phyloP scores from a whole-genome alignment of 2,329 filamentous ascomycete species.

The Xylariaceae sp. region DNA sequence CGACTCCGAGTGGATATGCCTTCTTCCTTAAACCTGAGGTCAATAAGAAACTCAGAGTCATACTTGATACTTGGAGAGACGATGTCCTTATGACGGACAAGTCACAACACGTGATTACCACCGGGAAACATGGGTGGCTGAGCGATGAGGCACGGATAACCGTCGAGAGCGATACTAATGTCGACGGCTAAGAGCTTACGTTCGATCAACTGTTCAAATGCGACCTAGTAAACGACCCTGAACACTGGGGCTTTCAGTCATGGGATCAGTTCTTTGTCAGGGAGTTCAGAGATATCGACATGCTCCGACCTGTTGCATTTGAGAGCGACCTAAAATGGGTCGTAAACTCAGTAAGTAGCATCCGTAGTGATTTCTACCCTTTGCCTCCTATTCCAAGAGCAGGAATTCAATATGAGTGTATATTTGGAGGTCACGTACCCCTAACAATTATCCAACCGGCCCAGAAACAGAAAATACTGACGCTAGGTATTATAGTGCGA shows the following conservation, averaged over 20 bases:
- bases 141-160: background rate
- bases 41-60: slow-evolving; percentile 53
- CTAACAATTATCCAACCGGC: too few relatives aligned
- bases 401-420: too few relatives aligned
- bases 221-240: slow-evolving; percentile 34
- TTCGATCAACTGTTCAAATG: slow-evolving; percentile 47
- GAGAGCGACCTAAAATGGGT: slow-evolving; percentile 50
- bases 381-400: too few relatives aligned
- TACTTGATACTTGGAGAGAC: slow-evolving; percentile 50
- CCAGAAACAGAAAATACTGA: too few relatives aligned
- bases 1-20: slow-evolving; percentile 54
- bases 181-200: slow-evolving; percentile 15
- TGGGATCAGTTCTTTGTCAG: slow-evolving; percentile 63
- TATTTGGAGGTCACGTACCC: too few relatives aligned
- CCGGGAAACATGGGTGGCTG: slow-evolving; percentile 10
- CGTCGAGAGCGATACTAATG: slow-evolving; percentile 7
- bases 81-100: background rate
- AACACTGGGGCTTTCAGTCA: slow-evolving; percentile 51
- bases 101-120: background rate
- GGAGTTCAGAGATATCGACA: slow-evolving; percentile 43
- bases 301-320: slow-evolving; percentile 47
- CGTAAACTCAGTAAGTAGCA: too few relatives aligned
- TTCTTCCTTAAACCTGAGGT: slow-evolving; percentile 57
- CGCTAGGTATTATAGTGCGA: too few relatives aligned
- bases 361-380: too few relatives aligned